Base-by-base conservation (phyloP, 345 rosid genomes). In the Physaria fendleri region DNA sequence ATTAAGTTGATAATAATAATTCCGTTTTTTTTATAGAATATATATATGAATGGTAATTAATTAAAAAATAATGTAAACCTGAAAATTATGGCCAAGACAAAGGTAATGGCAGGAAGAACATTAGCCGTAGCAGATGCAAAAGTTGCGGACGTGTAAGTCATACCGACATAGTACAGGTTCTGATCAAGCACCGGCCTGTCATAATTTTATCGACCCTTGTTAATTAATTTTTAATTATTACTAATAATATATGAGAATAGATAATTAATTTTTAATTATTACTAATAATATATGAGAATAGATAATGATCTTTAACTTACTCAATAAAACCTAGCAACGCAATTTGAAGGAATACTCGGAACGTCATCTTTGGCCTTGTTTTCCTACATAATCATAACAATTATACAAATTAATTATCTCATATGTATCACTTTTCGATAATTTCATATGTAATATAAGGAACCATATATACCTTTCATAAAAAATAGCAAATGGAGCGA, bases 151-250 rank as follows among this genome's bases (percentile, higher is more conserved):
- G 98, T 92, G 76, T 79, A 81, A 55, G 85, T 83, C 98, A 92
- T 80, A 20, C 98, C 98, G n/a, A 83, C 51, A 60, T 76, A 86
- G 64, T 86, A 92, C 41, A 92, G 35, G 23, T 92, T 92, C 76
- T 92, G 98, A 56, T 88, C 98, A 21, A 92, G 74, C 78, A 92
- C 98, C 20, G 98, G 96, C 81, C 98, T 92, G 78, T 60, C 38
- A 51, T n/a, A n/a, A n/a, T 53, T 59, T 54, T 56, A 45, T 62
- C 14, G 15, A 61, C 33, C 12, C 34, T 53, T n/a, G 13, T 11
- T 38, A 7, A 12, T 50, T 51, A 49, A 17, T 1, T 24, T 28
- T 29, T 7, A 41, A 18, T 8, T 57, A 22, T 40, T 6, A 17
- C 42, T 47, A 21, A 24, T 33, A 2, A 9, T 56, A 22, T 47